Evolutionary conservation across 768 basidiomycete species (phyloP), one percentile per base, ranked within the genome.

Genomic region (Suillus bovinus): DNA sequence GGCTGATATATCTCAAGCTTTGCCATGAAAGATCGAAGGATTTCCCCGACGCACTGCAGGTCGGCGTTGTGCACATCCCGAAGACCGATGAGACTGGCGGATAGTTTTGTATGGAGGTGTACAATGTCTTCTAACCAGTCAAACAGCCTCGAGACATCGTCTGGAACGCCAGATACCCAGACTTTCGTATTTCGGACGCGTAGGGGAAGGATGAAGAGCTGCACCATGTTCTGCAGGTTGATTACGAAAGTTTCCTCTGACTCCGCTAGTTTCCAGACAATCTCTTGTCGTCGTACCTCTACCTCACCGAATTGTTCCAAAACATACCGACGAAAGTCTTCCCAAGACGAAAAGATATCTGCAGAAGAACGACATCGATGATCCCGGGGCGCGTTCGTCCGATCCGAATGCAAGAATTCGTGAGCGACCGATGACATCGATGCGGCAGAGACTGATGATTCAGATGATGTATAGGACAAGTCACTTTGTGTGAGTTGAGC

Each of bases 81-180:
- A 33, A 79, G 69, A 14, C 77, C 67, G 14, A 79, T 74, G 63
- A 92, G 70, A 1, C 81, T 73, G 4, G 79, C 78, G 9, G 82
- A 78, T 29, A 97, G 78, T 62, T 87, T 82, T 5, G 79, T 76
- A 66, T 97, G 95, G 2, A 95, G 78, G 59, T 88, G 86, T 11
- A 89, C 79, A 63, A 98, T 91, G 67, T 93, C 92, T 66, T 96
- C 93, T 56, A 96, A 76, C 88, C 91, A 93, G 73, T 95, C 93
- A 63, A 98, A 86, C 24, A 94, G 79, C 13, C 86, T 84, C 1
- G 87, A 81, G 14, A 94, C 80, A 39, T 86, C 82, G 2, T 77
- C 64, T 0, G 94, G 93, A 20, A 98, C 83, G 20, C 94, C 94
- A 1, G 85, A 77, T 41, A 96, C 88, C 93, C 94, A 97, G 2